These are phyloP conservation scores for Begonia fuchsioides DNA, from an alignment of 306 rosid species.

Conservation along the genomic window DNA sequence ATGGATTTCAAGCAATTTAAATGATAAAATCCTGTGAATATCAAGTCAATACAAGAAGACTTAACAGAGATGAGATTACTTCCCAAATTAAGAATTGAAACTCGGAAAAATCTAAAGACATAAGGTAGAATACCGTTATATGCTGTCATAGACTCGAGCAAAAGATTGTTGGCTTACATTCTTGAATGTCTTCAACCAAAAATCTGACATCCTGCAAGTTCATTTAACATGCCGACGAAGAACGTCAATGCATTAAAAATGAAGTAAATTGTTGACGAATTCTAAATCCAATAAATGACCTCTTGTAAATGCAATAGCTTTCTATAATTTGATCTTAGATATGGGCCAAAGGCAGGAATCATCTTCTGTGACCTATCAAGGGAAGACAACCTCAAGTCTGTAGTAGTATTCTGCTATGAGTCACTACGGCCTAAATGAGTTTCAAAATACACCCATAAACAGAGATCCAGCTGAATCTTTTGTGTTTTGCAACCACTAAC, in stretches of 20 bases:
- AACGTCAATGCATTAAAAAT: neutral
- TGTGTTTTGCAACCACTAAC: no score
- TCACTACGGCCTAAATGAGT: no score
- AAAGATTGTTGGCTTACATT: slow-evolving; percentile 62
- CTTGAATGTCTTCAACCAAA: slow-evolving; percentile 69
- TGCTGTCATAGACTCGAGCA: slow-evolving; percentile 81
- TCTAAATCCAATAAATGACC: slow-evolving; percentile 47
- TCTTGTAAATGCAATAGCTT: slow-evolving; percentile 64
- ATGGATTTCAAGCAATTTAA: slow-evolving; percentile 42
- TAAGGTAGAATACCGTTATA: slow-evolving; percentile 29
- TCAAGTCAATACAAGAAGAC: slow-evolving; percentile 12
- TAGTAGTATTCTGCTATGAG: no score
- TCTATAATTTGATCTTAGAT: slow-evolving; percentile 71
- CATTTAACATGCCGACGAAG: neutral
- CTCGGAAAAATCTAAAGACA: no score
- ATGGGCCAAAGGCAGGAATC: slow-evolving; percentile 80
- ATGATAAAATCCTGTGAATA: slow-evolving; percentile 61
- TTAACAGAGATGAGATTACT: no score
- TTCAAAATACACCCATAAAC: no score
- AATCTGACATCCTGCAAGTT: slow-evolving; percentile 62
- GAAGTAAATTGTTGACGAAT: slow-evolving; percentile 5
- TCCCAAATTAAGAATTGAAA: no score
- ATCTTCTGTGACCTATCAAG: slow-evolving; percentile 44
- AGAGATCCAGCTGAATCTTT: no score
- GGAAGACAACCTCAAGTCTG: no score